These are phyloP conservation scores for Podila verticillata DNA, from an alignment of 192 early-diverging fungal genomes.

Conservation along the genomic window DNA sequence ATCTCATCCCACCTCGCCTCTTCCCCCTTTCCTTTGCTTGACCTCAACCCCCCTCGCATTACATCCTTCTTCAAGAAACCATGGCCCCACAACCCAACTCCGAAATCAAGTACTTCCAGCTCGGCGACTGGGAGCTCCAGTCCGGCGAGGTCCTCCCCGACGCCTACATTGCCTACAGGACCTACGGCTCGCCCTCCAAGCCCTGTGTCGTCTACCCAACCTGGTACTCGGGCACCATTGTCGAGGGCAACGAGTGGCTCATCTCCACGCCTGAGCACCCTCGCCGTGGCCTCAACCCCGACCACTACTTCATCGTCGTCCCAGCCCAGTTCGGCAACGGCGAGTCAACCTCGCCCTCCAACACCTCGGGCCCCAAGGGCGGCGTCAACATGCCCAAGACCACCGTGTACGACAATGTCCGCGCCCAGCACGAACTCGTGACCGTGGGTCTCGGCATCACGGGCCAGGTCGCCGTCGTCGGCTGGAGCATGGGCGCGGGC, in stretches of 20 bases:
- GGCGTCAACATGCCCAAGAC: constrained; percentile 39
- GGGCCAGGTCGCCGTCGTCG: constrained; percentile 16
- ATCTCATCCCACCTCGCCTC: neutral
- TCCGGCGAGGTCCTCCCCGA: constrained; percentile 24
- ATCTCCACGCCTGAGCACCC: constrained; percentile 26
- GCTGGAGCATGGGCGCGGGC: constrained; percentile 30
- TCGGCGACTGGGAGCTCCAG: constrained; percentile 27
- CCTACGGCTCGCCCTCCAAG: constrained; percentile 22
- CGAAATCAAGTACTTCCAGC: constrained; percentile 16
- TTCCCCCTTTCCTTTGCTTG: neutral
- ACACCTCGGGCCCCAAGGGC: constrained; percentile 18
- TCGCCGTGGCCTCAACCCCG: constrained; percentile 20
- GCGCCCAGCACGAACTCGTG: constrained; percentile 21
- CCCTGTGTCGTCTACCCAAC: constrained; percentile 33
- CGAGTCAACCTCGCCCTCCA: constrained; percentile 34
- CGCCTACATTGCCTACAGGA: constrained; percentile 20
- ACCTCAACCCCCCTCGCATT: neutral
- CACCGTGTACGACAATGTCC: constrained; percentile 24
- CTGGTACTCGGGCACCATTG: constrained; percentile 30
- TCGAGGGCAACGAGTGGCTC: constrained; percentile 36
- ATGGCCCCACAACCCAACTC: neutral
- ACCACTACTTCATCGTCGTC: constrained; percentile 31
- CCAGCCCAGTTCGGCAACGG: constrained; percentile 33
- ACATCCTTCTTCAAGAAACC: neutral
- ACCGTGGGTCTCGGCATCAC: constrained; percentile 17